Evolutionary conservation across 176 grass and related monocot genomes (phyloP).

Genomic region (Oryza glumipatula): DNA sequence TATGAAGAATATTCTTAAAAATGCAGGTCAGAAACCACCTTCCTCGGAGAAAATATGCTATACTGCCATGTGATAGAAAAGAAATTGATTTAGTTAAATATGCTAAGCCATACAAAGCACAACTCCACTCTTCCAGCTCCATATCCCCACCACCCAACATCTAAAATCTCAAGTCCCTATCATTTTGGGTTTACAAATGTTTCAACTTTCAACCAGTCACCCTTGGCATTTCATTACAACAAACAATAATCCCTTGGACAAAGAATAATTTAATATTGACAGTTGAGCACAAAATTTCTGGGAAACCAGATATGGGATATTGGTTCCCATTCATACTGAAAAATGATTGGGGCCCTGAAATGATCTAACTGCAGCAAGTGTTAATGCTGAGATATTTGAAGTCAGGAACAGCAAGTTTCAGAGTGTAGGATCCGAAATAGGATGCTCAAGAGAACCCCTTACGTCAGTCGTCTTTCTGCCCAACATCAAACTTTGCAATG

Average conservation of each 20-base stretch:
- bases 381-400: not conserved
- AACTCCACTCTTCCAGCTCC: not conserved
- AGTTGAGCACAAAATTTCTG: slow-evolving; percentile 7
- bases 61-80: too few species aligned
- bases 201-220: not conserved
- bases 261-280: too few species aligned
- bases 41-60: too few species aligned
- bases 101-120: not conserved
- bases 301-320: not conserved
- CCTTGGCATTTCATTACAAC: not conserved
- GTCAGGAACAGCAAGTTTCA: not conserved
- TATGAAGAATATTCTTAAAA: not conserved
- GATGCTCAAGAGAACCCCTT: not conserved
- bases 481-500: slow-evolving; percentile 80
- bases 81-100: not conserved
- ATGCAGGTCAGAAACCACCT: too few species aligned
- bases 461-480: slow-evolving; percentile 48
- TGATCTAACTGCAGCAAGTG: not conserved
- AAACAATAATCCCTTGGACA: not conserved
- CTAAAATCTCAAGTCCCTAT: not conserved
- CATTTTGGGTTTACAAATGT: not conserved
- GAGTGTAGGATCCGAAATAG: not conserved
- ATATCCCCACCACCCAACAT: not conserved
- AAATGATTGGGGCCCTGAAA: not conserved
- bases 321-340: not conserved